These are phyloP conservation scores for Citropsis articulata DNA, from an alignment of 345 rosid species.

Conservation along the genomic window DNA sequence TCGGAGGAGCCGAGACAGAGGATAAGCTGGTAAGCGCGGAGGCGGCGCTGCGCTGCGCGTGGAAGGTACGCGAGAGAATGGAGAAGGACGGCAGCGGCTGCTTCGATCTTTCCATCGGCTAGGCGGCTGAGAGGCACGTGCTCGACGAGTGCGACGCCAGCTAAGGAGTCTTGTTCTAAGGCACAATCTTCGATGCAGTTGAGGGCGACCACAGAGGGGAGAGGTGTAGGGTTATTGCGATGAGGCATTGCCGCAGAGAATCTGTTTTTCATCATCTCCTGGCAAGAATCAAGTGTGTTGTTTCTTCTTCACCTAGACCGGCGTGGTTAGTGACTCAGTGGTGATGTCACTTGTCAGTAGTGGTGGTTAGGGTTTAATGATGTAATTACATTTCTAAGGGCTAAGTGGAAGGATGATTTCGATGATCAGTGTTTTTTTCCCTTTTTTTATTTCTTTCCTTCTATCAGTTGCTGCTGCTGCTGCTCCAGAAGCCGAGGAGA, in stretches of 20 bases:
- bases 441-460: neutral
- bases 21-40: conserved; percentile 92
- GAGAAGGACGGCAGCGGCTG: conserved; percentile 85
- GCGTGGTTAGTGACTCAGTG: neutral
- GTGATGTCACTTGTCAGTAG: conserved; percentile 5
- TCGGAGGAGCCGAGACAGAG: conserved; percentile 95
- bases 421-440: neutral
- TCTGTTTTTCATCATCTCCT: conserved; percentile 33
- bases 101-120: conserved; percentile 83
- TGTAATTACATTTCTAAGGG: conserved; percentile 25
- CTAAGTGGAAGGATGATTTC: neutral
- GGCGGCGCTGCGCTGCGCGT: conserved; percentile 98
- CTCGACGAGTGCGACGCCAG: conserved; percentile 78
- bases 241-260: conserved; percentile 55
- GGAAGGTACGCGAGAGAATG: conserved; percentile 96
- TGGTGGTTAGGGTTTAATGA: conserved; percentile 37
- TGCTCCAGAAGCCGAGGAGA: conserved; percentile 25
- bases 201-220: conserved; percentile 72
- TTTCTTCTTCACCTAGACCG: neutral
- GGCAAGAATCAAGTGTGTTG: neutral
- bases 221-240: conserved; percentile 41
- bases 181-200: conserved; percentile 90
- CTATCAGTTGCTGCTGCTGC: neutral
- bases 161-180: conserved; percentile 73
- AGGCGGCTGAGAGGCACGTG: conserved; percentile 94